Evolutionary conservation across 108 stramenopile species (phyloP).

Genomic region (Nitzschia sp.): DNA sequence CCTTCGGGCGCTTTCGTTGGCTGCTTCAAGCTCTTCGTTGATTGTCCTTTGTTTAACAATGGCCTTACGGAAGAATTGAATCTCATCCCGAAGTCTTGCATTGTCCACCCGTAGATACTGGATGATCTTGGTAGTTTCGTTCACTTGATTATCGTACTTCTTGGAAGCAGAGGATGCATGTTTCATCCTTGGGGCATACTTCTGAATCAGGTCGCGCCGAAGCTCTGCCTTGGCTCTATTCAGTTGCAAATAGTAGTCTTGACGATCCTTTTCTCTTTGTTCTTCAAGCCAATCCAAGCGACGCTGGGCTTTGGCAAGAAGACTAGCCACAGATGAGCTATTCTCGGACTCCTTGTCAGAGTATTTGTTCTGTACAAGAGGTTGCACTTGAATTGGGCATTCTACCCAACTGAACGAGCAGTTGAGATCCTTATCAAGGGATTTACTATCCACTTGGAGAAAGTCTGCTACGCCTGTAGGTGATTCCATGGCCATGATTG

Average conservation of each 20-base stretch:
- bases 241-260: slow-evolving; percentile 15
- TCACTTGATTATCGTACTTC: slow-evolving; percentile 14
- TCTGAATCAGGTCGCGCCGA: not conserved
- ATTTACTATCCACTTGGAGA: slow-evolving; percentile 6
- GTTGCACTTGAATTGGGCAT: slow-evolving; percentile 5
- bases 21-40: slow-evolving; percentile 14
- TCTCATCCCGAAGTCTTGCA: slow-evolving; percentile 21
- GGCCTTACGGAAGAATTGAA: not conserved
- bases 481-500: slow-evolving; percentile 15
- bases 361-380: not conserved
- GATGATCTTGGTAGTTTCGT: slow-evolving; percentile 19
- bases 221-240: not conserved
- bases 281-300: slow-evolving; percentile 18
- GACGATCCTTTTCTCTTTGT: slow-evolving; percentile 9
- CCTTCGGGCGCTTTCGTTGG: not conserved
- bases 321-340: not conserved
- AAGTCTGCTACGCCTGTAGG: slow-evolving; percentile 22
- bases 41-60: slow-evolving; percentile 1
- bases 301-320: not conserved
- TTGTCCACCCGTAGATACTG: slow-evolving; percentile 20
- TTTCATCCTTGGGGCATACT: slow-evolving; percentile 2
- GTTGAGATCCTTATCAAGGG: slow-evolving; percentile 1
- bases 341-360: not conserved
- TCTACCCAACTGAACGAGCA: slow-evolving; percentile 17
- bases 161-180: not conserved